Base-by-base conservation (phyloP, 208 protist species). In the Leishmania aethiopica region DNA sequence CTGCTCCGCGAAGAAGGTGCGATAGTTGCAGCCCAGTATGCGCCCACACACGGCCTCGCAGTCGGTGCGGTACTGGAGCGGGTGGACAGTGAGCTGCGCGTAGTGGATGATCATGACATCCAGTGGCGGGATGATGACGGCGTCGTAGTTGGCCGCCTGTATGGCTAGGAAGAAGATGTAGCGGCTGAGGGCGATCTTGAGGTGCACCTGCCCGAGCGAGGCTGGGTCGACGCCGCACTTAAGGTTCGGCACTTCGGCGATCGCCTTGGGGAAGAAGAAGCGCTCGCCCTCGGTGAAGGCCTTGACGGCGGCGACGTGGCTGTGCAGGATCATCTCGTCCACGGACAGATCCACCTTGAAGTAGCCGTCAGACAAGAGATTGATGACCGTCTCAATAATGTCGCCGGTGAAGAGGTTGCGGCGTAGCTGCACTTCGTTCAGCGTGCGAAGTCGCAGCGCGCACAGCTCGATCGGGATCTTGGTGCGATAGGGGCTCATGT, bases 111-210 rank as follows among this genome's bases (percentile, higher is more conserved):
- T 84, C 91, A 96, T 96, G 40, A 97, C 95, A 83, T 97, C 95
- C 10, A 91, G 82, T n/a, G 95, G 95, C 1, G 95, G 95, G 47
- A 97, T 93, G 72, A 97, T 96, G 19, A 96, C 89, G 11, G 92
- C 89, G 73, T 96, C 91, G 86, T 94, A 96, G 84, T 97, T 97
- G 28, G 93, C 93, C 17, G 93, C 92, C 85, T 97, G 95, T 84
- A 97, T 91, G 42, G 95, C 90, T 1, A 97, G 85, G 76, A 97
- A 97, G 83, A 96, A 97, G 45, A 97, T 94, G 86, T 97, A 97
- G 25, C 95, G 93, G 79, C 85, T 93, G 62, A 97, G 82, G 19
- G 88, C 83, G 32, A 97, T 93, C 60, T 84, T 89, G 62, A 94
- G 71, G 83, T 91, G 87, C 51, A 90, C 77, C 66, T 88, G 74